Percentiles rank a stretch among this genome's conserved stretches.
Conservation (phyloP, 805 yeast genomes). For the Komagataella phaffii region DNA sequence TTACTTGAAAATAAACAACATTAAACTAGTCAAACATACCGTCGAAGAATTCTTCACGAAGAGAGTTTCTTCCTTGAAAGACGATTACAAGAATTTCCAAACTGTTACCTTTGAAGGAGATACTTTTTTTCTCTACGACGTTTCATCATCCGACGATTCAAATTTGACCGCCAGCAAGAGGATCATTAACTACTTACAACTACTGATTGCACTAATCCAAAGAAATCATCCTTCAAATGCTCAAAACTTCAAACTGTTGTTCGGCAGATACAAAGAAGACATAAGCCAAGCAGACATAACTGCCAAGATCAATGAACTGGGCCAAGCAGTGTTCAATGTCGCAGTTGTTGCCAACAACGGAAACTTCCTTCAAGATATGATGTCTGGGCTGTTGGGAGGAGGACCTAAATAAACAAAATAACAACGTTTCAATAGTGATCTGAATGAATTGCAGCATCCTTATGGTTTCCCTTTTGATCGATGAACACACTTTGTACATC, state of each 20-base stretch:
- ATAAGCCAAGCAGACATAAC: slow-evolving; percentile 10
- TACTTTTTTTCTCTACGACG: slow-evolving; percentile 8
- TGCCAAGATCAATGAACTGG: slow-evolving; percentile 14
- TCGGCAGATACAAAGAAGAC: slow-evolving; percentile 22
- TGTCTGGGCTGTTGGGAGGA: slow-evolving; percentile 56
- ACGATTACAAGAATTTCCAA: slow-evolving; percentile 3
- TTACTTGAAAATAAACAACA: slow-evolving; percentile 54
- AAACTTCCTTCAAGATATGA: slow-evolving; percentile 56
- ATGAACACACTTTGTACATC: slow-evolving; percentile 14
- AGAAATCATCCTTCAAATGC: slow-evolving; percentile 24
- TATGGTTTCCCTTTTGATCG: slow-evolving; percentile 11
- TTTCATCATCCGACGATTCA: not conserved
- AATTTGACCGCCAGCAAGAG: slow-evolving; percentile 14
- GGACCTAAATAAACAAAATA: not conserved
- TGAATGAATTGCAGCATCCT: slow-evolving; percentile 12
- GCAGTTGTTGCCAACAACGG: slow-evolving; percentile 30
- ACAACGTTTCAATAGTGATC: slow-evolving; percentile 13
- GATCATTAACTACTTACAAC: slow-evolving; percentile 55
- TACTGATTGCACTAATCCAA: slow-evolving; percentile 47
- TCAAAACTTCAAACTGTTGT: slow-evolving; percentile 25
- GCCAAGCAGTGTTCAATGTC: slow-evolving; percentile 15
- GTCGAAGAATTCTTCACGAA: slow-evolving; percentile 10
- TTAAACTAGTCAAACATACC: slow-evolving; percentile 34
- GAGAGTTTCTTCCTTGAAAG: slow-evolving; percentile 11
- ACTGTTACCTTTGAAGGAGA: slow-evolving; percentile 6